phyloP scores from a whole-genome alignment of 2,329 filamentous ascomycete species.

The Aspergillus persii region DNA sequence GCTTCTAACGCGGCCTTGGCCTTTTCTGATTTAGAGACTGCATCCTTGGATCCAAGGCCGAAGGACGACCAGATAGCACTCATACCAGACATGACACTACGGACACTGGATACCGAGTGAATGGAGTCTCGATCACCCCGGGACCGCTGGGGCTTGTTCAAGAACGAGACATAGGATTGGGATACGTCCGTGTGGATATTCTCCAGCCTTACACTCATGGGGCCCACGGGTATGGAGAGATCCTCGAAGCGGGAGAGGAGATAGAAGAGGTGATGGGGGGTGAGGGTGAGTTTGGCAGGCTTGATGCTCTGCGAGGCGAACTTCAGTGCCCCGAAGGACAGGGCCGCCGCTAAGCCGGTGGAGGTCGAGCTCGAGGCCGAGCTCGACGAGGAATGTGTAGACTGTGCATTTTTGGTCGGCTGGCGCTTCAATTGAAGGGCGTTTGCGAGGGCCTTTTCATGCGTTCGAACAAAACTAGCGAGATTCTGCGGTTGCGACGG shows the following conservation, averaged over 20 bases:
- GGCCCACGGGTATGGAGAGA: slow-evolving; percentile 81
- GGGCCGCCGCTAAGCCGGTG: slow-evolving; percentile 72
- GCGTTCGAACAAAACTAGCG: slow-evolving; percentile 90
- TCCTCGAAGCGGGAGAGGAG: slow-evolving; percentile 94
- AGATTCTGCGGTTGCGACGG: slow-evolving; percentile 65
- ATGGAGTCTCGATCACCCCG: slow-evolving; percentile 88
- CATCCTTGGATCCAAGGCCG: slow-evolving; percentile 75
- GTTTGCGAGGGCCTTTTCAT: slow-evolving; percentile 96
- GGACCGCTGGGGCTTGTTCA: slow-evolving; percentile 77
- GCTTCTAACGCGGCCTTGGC: slow-evolving; percentile 81
- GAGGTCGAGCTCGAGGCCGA: slow-evolving; percentile 67
- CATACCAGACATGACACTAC: slow-evolving; percentile 97
- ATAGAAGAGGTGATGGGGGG: slow-evolving; percentile 95
- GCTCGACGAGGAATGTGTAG: slow-evolving; percentile 47
- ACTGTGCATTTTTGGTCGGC: slow-evolving; percentile 65
- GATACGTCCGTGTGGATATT: slow-evolving; percentile 86
- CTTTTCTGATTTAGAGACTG: slow-evolving; percentile 79
- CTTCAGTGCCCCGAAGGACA: slow-evolving; percentile 80
- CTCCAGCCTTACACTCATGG: slow-evolving; percentile 93
- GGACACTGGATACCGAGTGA: slow-evolving; percentile 91
- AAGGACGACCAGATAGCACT: slow-evolving; percentile 88
- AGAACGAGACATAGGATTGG: slow-evolving; percentile 90
- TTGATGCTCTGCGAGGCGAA: slow-evolving; percentile 84
- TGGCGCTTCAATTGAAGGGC: slow-evolving; percentile 80
- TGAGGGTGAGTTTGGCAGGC: slow-evolving; percentile 86